Conservation (phyloP, 257 asterid genomes). For the Solanum chilense region DNA sequence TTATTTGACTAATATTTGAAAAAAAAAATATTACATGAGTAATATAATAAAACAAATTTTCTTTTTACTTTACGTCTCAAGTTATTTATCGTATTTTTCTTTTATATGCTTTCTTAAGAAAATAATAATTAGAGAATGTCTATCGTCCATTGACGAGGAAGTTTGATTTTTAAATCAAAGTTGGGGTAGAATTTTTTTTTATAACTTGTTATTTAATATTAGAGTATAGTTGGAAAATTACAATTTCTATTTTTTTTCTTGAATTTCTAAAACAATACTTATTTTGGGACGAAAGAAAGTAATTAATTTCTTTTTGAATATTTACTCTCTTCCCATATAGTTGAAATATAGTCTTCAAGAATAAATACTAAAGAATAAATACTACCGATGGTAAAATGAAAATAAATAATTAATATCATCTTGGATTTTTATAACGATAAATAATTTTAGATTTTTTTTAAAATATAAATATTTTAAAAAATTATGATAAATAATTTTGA, state of each 20-base stretch:
- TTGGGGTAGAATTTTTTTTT: background rate
- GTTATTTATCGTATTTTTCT: no score
- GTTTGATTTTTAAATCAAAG: background rate
- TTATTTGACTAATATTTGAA: background rate
- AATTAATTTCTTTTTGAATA: background rate
- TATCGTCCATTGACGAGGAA: background rate
- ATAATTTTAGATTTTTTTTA: background rate
- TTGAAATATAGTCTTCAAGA: background rate
- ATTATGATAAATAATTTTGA: background rate
- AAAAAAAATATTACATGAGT: background rate
- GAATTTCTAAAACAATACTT: background rate
- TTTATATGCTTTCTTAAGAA: no score
- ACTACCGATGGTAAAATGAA: background rate
- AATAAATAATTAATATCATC: background rate
- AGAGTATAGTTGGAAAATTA: background rate
- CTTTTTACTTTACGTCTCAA: accelerated
- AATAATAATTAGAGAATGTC: no score
- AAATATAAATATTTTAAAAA: background rate
- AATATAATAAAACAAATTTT: background rate
- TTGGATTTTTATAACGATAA: background rate
- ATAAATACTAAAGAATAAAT: background rate
- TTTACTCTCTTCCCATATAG: background rate
- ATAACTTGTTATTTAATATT: background rate
- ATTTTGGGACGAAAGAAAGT: background rate
- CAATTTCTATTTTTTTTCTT: background rate